Conservation (phyloP, 2,329 filamentous ascomycete species). For the Fusarium subglutinans region DNA sequence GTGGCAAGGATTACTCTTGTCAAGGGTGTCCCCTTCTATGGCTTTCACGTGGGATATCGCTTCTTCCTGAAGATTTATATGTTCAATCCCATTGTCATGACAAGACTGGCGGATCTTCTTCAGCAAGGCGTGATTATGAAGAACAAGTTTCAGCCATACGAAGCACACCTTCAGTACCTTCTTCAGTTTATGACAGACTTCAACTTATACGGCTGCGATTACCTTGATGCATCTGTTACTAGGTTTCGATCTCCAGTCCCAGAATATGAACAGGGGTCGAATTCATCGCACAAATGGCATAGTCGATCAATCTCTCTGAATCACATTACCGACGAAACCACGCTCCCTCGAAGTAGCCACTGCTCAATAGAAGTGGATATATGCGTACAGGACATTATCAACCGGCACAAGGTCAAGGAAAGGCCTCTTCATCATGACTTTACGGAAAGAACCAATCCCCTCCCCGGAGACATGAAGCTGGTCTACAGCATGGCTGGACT, state of each 20-base stretch:
- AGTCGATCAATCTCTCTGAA: constrained; percentile 71
- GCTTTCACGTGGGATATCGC: constrained; percentile 90
- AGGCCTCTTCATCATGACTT: constrained; percentile 90
- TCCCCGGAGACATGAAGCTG: constrained; percentile 76
- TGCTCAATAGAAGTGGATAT: constrained; percentile 92
- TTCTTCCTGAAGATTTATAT: constrained; percentile 96
- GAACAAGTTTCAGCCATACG: constrained; percentile 86
- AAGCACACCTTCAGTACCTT: constrained; percentile 91
- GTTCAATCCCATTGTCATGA: constrained; percentile 86
- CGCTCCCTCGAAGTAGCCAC: constrained; percentile 82
- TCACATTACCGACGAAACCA: constrained; percentile 62
- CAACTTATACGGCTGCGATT: constrained; percentile 94
- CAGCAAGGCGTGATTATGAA: constrained; percentile 90
- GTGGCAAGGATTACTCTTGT: constrained; percentile 92
- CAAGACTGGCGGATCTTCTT: constrained; percentile 85
- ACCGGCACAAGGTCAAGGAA: constrained; percentile 78
- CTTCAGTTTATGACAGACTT: constrained; percentile 99
- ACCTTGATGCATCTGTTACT: constrained; percentile 77
- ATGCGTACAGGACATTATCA: constrained; percentile 86
- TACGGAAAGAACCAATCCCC: constrained; percentile 72
- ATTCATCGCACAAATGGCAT: constrained; percentile 79
- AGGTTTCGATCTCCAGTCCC: constrained; percentile 82
- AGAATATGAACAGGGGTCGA: constrained; percentile 67
- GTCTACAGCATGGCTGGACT: constrained; percentile 94
- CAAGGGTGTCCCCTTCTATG: constrained; percentile 95